Percentiles rank a stretch among this genome's conserved stretches.
Evolutionary conservation across 2,329 filamentous ascomycete genomes (phyloP).

Genomic region (Colletotrichum siamense): DNA sequence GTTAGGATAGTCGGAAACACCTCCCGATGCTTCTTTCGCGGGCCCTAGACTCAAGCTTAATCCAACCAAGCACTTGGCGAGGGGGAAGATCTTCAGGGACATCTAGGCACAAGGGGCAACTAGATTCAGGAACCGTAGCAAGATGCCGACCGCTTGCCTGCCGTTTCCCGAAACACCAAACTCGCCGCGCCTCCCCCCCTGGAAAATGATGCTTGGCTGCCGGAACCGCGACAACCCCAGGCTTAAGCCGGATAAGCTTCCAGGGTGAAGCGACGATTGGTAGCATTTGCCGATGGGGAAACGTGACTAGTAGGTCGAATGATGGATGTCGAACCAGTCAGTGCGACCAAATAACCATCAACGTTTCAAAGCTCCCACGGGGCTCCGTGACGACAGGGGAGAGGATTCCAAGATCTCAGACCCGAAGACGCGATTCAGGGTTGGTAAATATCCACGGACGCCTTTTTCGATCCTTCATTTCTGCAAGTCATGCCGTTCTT

Average conservation of each 20-base stretch:
- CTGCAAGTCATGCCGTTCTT: neutral
- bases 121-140: neutral
- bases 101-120: neutral
- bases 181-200: neutral
- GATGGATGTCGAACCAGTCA: slow-evolving; percentile 4
- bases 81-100: slow-evolving; percentile 1
- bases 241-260: neutral
- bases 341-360: neutral
- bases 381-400: neutral
- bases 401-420: neutral
- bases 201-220: neutral
- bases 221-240: neutral
- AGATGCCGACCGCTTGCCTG: neutral
- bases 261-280: neutral
- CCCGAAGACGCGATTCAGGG: neutral
- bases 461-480: neutral
- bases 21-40: neutral
- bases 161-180: neutral
- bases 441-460: neutral
- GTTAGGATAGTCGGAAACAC: neutral
- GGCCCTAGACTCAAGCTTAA: neutral
- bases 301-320: neutral
- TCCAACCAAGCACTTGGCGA: neutral
- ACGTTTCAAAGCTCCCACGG: neutral
- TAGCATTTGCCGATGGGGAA: neutral